Base-by-base conservation (phyloP, 2,329 filamentous ascomycete species). In the Fusarium setosum region DNA sequence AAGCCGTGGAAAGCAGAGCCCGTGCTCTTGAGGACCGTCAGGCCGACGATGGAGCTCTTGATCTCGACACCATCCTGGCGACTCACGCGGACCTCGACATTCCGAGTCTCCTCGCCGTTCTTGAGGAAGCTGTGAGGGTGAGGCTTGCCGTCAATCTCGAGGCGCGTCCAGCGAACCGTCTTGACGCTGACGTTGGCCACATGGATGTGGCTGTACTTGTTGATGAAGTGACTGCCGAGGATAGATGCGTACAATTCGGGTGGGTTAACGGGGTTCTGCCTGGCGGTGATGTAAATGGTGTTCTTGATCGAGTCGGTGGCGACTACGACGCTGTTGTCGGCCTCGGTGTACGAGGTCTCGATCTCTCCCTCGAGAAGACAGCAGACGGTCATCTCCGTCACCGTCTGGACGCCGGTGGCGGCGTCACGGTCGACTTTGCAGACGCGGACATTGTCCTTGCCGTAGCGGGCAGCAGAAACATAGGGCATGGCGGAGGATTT, bases 241-340 rank as follows among this genome's bases (percentile, higher is more conserved):
- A 92, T 91, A 73, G 90, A 88, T 69, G 92, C 95, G 78, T 93
- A 99, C 65, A 97, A 89, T 84, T 99, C 96, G 1, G 96, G 95
- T 15, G 96, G 94, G 71, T 90, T 93, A 72, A 99, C 92, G 31
- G 94, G 92, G 82, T 96, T 86, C 81, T 96, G 91, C 83, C 97
- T 97, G 75, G 96, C 95, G 75, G 93, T 91, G 81, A 99, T 94
- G 84, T 96, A 97, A 76, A 92, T 90, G 72, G 92, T 98, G 82
- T 99, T 97, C 84, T 99, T 99, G 83, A 98, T 97, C 23, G 94
- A 95, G 81, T 99, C 96, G 62, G 96, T 99, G 66, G 96, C 94
- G 62, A 99, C 95, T 59, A 99, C 89, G 68, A 96, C 92, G 73
- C 90, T 92, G 86, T 99, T 99, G 83, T 99, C 94, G 72, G 93